phyloP scores from a whole-genome alignment of 371 early-diverging fungal genomes.

The Spiromyces aspiralis region DNA sequence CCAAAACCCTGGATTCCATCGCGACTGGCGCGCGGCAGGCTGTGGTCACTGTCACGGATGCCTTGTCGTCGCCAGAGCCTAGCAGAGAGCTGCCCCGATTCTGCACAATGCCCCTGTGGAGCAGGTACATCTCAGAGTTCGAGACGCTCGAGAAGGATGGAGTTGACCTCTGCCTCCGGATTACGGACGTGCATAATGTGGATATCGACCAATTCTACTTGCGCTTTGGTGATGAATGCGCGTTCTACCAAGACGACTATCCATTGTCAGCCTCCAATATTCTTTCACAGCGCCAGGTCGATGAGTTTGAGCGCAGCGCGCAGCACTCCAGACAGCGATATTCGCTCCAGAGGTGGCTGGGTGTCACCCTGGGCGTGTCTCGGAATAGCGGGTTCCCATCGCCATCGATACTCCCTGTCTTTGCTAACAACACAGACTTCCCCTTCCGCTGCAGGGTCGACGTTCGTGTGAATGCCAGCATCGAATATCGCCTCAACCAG shows the following conservation, averaged over 20 bases:
- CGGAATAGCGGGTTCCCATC: background rate
- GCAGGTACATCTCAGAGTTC: background rate
- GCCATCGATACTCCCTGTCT: background rate
- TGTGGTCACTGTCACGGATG: background rate
- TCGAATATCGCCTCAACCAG: background rate
- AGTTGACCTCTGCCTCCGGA: background rate
- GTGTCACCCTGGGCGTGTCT: background rate
- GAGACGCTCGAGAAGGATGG: background rate
- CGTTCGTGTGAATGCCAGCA: background rate
- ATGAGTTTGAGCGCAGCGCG: background rate
- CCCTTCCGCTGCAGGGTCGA: background rate
- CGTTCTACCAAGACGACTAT: background rate
- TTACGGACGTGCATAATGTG: background rate
- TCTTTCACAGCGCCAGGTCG: background rate
- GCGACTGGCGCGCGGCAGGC: background rate
- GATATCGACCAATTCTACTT: background rate
- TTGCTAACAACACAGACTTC: background rate
- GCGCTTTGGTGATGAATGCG: background rate
- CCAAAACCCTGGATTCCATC: background rate
- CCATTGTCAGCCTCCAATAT: background rate
- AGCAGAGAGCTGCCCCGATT: background rate
- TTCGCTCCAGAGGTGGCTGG: background rate
- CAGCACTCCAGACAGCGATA: background rate
- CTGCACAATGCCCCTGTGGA: background rate
- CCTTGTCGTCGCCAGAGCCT: background rate